A percentile compares a stretch with the other conserved stretches of the same genome.
These are phyloP conservation scores for Melampsora americana DNA, from an alignment of 1,284 basidiomycete genomes.

Conservation along the genomic window DNA sequence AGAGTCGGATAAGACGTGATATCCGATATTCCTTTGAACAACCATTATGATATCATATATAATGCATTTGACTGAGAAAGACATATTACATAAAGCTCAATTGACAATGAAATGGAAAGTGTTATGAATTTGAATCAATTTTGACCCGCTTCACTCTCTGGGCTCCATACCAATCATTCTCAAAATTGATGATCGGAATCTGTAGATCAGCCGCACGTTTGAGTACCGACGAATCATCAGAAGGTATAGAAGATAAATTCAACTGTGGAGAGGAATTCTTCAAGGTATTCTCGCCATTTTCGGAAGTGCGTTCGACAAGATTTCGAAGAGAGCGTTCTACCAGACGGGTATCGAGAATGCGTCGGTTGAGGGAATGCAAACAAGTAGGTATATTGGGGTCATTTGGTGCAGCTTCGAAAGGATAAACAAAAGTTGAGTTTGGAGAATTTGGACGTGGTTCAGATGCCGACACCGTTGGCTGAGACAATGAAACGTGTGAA, in stretches of 20 bases:
- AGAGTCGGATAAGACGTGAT: too few species aligned
- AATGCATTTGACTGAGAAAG: too few species aligned
- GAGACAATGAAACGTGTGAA: slow-evolving; percentile 13
- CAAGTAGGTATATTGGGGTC: slow-evolving; percentile 38
- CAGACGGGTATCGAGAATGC: slow-evolving; percentile 28
- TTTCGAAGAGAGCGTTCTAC: slow-evolving; percentile 36
- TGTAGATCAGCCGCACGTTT: slow-evolving; percentile 11
- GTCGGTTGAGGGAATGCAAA: slow-evolving; percentile 19
- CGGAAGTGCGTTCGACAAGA: slow-evolving; percentile 21
- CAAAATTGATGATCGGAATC: slow-evolving; percentile 38
- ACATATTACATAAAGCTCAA: too few species aligned
- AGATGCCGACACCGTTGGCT: background rate
- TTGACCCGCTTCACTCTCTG: background rate
- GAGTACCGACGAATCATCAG: background rate
- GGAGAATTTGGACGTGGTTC: background rate
- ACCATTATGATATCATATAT: too few species aligned
- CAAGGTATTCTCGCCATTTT: background rate
- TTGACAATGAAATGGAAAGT: too few species aligned
- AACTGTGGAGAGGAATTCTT: background rate
- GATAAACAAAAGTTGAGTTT: background rate
- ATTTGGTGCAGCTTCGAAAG: background rate
- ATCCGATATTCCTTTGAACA: too few species aligned
- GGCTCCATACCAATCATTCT: slow-evolving; percentile 22
- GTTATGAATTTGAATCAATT: too few species aligned
- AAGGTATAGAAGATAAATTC: background rate